Evolutionary conservation across 202 grass and related monocot species (phyloP).

Genomic region (Schoenoplectus tabernaemontani): DNA sequence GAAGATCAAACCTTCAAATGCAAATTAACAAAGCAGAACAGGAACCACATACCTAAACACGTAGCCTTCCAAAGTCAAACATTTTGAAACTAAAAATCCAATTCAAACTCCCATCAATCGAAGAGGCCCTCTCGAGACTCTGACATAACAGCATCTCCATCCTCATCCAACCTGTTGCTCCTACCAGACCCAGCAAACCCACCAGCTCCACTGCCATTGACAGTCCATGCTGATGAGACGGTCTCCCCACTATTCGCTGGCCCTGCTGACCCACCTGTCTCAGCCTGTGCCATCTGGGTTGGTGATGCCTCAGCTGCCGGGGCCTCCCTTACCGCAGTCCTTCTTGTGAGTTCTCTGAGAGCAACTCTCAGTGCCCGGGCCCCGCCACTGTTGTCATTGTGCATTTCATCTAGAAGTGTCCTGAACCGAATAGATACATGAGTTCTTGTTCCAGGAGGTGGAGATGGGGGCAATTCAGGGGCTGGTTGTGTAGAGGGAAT

Average conservation of each 20-base stretch:
- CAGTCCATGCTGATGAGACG: constrained; percentile 24
- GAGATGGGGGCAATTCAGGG: neutral
- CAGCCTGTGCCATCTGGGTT: constrained; percentile 32
- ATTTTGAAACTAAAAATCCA: neutral
- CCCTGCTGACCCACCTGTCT: constrained; percentile 25
- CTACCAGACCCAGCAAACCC: constrained; percentile 7
- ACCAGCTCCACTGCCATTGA: neutral
- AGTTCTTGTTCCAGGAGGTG: neutral
- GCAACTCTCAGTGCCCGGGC: constrained; percentile 23
- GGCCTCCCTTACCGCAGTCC: neutral
- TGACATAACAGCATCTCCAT: constrained; percentile 25
- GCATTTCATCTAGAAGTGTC: constrained; percentile 8
- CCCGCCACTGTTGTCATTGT: constrained; percentile 15
- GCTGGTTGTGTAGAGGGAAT: constrained; percentile 16
- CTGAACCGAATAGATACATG: constrained; percentile 24
- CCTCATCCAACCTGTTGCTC: constrained; percentile 15
- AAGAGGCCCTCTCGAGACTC: constrained; percentile 31
- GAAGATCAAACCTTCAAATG: neutral
- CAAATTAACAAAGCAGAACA: neutral
- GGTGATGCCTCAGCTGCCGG: constrained; percentile 9
- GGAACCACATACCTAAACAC: neutral
- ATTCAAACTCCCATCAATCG: constrained; percentile 14
- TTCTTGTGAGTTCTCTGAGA: constrained; percentile 22
- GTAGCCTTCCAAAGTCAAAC: neutral
- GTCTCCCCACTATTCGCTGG: constrained; percentile 33